Evolutionary conservation across 2,329 filamentous ascomycete species (phyloP).

Genomic region (Fusarium keratoplasticum): DNA sequence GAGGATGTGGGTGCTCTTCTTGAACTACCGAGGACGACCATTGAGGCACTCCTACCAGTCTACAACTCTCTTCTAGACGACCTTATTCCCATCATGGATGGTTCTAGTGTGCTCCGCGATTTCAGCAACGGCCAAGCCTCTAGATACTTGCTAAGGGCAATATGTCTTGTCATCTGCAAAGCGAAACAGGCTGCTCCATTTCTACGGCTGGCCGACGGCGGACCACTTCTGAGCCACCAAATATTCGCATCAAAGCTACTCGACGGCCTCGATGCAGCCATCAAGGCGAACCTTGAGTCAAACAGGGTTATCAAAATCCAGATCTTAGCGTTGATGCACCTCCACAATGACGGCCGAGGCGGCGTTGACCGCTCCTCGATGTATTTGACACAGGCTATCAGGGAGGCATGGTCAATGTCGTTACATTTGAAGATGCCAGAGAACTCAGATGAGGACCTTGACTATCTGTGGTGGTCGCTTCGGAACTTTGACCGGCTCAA

Average conservation of each 20-base stretch:
- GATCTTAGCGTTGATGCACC: constrained; percentile 41
- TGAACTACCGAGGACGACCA: constrained; percentile 18
- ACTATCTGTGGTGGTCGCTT: constrained; percentile 18
- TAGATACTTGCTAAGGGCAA: constrained; percentile 32
- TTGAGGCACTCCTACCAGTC: constrained; percentile 13
- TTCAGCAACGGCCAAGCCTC: constrained; percentile 33
- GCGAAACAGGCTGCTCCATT: constrained; percentile 39
- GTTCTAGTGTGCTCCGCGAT: constrained; percentile 10
- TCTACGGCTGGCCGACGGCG: constrained; percentile 23
- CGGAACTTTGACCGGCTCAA: constrained; percentile 23
- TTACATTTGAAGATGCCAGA: constrained; percentile 7
- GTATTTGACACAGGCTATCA: constrained; percentile 40
- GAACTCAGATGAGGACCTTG: constrained; percentile 13
- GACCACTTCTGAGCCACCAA: constrained; percentile 21
- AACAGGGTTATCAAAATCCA: constrained; percentile 39
- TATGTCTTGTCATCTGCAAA: constrained; percentile 43
- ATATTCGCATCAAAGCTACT: constrained; percentile 35
- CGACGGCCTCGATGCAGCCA: constrained; percentile 37
- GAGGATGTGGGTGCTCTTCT: constrained; percentile 10
- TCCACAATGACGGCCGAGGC: constrained; percentile 39
- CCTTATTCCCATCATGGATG: constrained; percentile 20
- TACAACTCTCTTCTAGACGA: constrained; percentile 22
- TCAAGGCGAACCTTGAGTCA: constrained; percentile 41
- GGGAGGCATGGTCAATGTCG: constrained; percentile 39
- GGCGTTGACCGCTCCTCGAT: constrained; percentile 39